Evolutionary conservation across 192 early-diverging fungal species (phyloP).

Genomic region (Podila epigama): DNA sequence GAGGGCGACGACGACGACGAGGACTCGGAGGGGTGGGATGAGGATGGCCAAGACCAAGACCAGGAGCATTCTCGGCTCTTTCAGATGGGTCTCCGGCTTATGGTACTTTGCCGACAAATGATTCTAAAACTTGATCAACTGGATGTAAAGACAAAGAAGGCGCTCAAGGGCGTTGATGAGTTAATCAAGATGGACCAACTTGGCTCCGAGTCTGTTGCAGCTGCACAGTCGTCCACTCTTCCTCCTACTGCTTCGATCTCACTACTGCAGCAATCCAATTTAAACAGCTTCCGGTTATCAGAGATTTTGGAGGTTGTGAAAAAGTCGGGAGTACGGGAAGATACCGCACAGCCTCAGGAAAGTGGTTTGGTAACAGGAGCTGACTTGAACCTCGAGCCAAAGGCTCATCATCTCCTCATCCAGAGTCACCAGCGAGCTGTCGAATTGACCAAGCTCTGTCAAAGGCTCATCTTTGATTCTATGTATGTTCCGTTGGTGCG

Average conservation of each 20-base stretch:
- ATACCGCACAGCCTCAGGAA: conserved; percentile 3
- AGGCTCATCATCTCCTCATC: conserved; percentile 26
- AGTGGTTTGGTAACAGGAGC: conserved; percentile 16
- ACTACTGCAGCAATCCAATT: conserved; percentile 55
- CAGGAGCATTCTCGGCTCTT: conserved; percentile 63
- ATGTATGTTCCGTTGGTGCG: conserved; percentile 58
- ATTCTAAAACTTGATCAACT: conserved; percentile 51
- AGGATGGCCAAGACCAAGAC: conserved; percentile 53
- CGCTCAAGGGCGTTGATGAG: conserved; percentile 19
- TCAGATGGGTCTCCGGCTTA: conserved; percentile 68
- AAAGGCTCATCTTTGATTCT: conserved; percentile 66
- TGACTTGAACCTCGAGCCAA: conserved; percentile 32
- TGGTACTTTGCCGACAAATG: conserved; percentile 60
- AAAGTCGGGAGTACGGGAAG: conserved; percentile 4
- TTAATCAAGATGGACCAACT: conserved; percentile 21
- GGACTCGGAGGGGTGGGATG: conserved; percentile 57
- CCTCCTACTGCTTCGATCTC: conserved; percentile 49
- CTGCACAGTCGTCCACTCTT: conserved; percentile 4
- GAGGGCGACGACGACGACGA: conserved; percentile 36
- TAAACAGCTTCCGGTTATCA: conserved; percentile 60
- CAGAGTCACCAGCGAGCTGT: conserved; percentile 39
- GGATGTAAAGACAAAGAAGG: conserved; percentile 47
- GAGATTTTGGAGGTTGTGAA: conserved; percentile 46
- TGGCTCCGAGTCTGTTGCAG: neutral
- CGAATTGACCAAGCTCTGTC: conserved; percentile 53